These are phyloP conservation scores for Euphorbia celastroides DNA, from an alignment of 441 rosid genomes.

Conservation along the genomic window DNA sequence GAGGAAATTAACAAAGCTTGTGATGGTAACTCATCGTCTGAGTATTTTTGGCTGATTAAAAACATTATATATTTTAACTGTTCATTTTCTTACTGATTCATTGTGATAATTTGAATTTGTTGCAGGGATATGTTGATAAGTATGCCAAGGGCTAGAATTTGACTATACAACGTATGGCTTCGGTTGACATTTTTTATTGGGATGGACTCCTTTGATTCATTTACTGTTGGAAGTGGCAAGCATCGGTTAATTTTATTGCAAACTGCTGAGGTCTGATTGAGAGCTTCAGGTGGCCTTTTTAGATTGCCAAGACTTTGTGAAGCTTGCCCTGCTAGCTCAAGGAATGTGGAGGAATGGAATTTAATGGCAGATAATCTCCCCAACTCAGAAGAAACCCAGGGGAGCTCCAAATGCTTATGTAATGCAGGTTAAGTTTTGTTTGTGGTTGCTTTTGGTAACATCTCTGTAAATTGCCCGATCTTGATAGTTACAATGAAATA, in stretches of 20 bases:
- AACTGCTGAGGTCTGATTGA: conserved; percentile 9
- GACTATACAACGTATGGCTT: conserved; percentile 10
- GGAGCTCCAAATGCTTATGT: conserved; percentile 20
- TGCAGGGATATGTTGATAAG: conserved; percentile 89
- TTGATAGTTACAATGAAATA: not conserved
- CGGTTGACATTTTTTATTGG: conserved; percentile 3
- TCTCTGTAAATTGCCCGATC: conserved; percentile 10
- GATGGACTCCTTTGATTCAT: conserved; percentile 2
- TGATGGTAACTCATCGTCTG: conserved; percentile 50
- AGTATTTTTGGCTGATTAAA: not conserved
- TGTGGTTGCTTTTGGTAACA: conserved; percentile 3
- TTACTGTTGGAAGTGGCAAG: conserved; percentile 12
- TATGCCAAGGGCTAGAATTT: conserved; percentile 58
- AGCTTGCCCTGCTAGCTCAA: conserved; percentile 8
- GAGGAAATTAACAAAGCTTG: conserved; percentile 81
- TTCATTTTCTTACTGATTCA: not conserved
- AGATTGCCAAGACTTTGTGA: conserved; percentile 14
- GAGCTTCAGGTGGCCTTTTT: conserved; percentile 9
- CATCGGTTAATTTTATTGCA: conserved; percentile 12
- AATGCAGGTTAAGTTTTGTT: conserved; percentile 6
- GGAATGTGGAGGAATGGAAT: conserved; percentile 17
- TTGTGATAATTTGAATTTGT: not conserved
- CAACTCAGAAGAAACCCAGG: conserved; percentile 12
- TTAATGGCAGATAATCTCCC: conserved; percentile 2
- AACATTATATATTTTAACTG: not conserved